Conservation (phyloP, 2,329 filamentous ascomycete species). For the Calonectria hawksworthii region DNA sequence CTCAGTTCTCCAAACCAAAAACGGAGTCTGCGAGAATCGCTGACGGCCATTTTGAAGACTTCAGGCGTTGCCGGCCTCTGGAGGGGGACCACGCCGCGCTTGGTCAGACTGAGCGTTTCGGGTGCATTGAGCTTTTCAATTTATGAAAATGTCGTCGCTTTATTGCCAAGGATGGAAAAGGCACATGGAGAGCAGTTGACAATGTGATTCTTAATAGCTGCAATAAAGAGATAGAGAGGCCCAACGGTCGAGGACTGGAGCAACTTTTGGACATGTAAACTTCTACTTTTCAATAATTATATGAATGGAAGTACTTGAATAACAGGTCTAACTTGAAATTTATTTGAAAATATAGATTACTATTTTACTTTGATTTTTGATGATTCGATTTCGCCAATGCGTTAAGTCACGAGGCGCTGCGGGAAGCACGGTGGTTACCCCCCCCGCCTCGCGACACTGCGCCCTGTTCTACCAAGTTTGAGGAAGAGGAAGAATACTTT, state of each 20-base stretch:
- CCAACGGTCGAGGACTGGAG: no score
- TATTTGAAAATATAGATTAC: no score
- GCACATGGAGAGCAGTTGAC: not conserved
- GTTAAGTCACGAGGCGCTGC: no score
- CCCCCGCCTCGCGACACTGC: not conserved
- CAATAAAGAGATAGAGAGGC: not conserved
- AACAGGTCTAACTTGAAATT: no score
- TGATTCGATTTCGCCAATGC: no score
- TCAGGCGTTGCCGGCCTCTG: not conserved
- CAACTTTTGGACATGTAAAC: no score
- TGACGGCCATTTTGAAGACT: not conserved
- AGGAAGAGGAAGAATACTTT: not conserved
- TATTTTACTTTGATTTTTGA: no score
- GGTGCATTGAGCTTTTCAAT: not conserved
- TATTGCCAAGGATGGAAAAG: not conserved
- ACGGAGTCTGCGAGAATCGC: not conserved
- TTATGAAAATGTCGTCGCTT: not conserved
- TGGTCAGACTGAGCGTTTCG: not conserved
- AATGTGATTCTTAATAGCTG: not conserved
- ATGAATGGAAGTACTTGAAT: no score
- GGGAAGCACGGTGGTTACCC: not conserved
- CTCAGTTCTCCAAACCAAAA: not conserved
- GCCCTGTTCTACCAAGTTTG: not conserved
- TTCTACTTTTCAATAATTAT: no score
- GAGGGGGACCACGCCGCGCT: not conserved